A percentile compares a stretch with the other conserved stretches of the same genome.
Conservation (phyloP, 2,329 filamentous ascomycete genomes). For the Coleophoma crateriformis region DNA sequence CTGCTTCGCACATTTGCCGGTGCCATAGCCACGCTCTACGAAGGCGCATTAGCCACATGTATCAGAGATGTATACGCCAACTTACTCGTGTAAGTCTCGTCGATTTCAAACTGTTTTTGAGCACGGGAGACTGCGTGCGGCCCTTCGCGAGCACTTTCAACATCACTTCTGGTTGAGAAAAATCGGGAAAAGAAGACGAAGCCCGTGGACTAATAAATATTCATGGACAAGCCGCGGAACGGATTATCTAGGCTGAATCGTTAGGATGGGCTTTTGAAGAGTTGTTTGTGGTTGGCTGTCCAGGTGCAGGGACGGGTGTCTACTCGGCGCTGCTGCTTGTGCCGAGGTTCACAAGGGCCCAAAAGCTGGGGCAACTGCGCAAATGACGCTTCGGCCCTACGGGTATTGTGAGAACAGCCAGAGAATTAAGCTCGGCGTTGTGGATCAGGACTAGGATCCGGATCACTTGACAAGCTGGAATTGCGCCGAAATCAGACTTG, state of each 20-base stretch:
- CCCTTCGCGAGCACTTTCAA: slow-evolving; percentile 27
- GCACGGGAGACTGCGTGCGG: slow-evolving; percentile 23
- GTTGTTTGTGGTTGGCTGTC: background rate
- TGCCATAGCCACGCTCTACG: slow-evolving; percentile 38
- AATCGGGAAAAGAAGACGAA: slow-evolving; percentile 3
- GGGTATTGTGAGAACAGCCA: too few relatives aligned
- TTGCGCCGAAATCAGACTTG: too few relatives aligned
- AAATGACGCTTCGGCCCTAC: too few relatives aligned
- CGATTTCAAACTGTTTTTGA: slow-evolving; percentile 22
- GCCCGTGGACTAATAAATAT: slow-evolving; percentile 2
- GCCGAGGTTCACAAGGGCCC: too few relatives aligned
- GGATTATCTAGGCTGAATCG: background rate
- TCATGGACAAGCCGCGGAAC: background rate
- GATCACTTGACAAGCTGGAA: too few relatives aligned
- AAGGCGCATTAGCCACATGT: slow-evolving; percentile 8
- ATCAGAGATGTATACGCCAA: background rate
- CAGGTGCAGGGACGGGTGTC: too few relatives aligned
- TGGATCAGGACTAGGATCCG: too few relatives aligned
- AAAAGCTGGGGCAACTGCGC: too few relatives aligned
- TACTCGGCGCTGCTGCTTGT: too few relatives aligned
- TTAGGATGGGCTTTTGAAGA: background rate
- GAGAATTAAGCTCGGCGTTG: too few relatives aligned
- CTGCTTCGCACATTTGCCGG: slow-evolving; percentile 46
- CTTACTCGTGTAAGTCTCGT: slow-evolving; percentile 20
- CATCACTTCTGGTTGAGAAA: slow-evolving; percentile 20